Evolutionary conservation across 2,329 filamentous ascomycete genomes (phyloP).

Genomic region (Talaromyces rugulosus): DNA sequence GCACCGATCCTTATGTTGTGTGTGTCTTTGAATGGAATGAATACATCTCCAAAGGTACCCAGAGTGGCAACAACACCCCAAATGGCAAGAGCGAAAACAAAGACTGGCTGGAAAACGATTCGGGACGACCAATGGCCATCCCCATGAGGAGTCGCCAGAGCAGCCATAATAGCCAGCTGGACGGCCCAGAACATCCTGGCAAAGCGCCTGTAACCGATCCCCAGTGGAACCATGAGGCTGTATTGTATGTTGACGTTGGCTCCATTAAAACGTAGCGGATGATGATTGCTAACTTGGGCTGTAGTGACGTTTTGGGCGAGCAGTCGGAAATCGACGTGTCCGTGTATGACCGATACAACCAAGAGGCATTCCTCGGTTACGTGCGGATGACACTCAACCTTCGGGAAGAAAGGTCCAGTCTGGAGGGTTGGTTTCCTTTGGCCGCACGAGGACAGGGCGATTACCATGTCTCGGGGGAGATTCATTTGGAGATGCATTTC

Average conservation of each 20-base stretch:
- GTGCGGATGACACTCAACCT: conserved; percentile 73
- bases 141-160: conserved; percentile 96
- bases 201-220: conserved; percentile 73
- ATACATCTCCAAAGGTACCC: conserved; percentile 84
- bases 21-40: conserved; percentile 97
- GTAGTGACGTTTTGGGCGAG: conserved; percentile 85
- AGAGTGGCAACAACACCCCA: conserved; percentile 57
- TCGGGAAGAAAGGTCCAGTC: conserved; percentile 63
- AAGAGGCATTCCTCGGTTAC: conserved; percentile 89
- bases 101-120: conserved; percentile 70
- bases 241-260: conserved; percentile 67
- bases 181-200: conserved; percentile 55
- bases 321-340: conserved; percentile 89
- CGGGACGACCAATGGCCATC: conserved; percentile 83
- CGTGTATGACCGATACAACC: conserved; percentile 80
- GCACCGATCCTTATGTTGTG: conserved; percentile 88
- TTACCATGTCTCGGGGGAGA: conserved; percentile 73
- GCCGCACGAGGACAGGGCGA: conserved; percentile 76
- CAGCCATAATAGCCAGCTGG: conserved; percentile 81
- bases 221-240: conserved; percentile 91
- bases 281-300: conserved; percentile 22
- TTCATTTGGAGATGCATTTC: conserved; percentile 81
- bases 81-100: conserved; percentile 56
- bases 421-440: conserved; percentile 82
- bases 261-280: not conserved